Evolutionary conservation across 768 basidiomycete species (phyloP), one percentile per base, ranked within the genome.

Genomic region (Pholiota molesta): DNA sequence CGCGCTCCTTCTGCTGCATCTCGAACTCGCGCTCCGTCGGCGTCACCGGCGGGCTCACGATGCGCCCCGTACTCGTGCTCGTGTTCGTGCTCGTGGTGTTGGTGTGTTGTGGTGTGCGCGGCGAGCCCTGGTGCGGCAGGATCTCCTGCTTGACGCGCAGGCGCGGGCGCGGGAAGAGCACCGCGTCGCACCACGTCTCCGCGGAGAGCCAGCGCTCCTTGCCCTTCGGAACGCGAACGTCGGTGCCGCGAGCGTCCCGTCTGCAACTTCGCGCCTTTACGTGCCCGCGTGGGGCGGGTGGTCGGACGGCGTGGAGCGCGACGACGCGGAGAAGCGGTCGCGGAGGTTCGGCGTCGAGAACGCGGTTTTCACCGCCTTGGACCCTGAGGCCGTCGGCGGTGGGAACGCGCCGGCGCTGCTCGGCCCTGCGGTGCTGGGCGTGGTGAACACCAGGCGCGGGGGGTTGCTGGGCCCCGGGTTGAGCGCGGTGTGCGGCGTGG

Each of bases 141-240:
- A 66, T 58, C 40, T 71, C 70, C 23, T 79, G 77, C 64, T 81
- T 82, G 61, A 86, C 60, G 69, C 82, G 85, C 66, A 94, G 83
- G 55, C 90, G 80, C 13, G 92, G 92, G 1, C 90, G 83, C 2
- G 92, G 92, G 59, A 92, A 88, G 26, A 93, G 72, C 9, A 93
- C 68, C 0, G 90, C 91, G 64, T 93, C 90, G 73, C 91, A 94
- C 90, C 91, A 92, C 17, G 88, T 86, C 74, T 92, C 90, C 0
- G 90, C 84, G 2, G 86, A 84, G 1, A 92, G 68, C 89, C 89
- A 92, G 6, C 86, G 78, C 31, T 90, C 86, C 64, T 79, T 84
- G 13, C 77, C 77, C 67, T 79, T 85, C 26, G 75, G 44, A 71
- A 63, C 17, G 57, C 47, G 52, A 66, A 52, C 60, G 60, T 1